Evolutionary conservation across 2,329 filamentous ascomycete genomes (phyloP).

Genomic region (Ophiognomonia clavigignenti-juglandacearum): DNA sequence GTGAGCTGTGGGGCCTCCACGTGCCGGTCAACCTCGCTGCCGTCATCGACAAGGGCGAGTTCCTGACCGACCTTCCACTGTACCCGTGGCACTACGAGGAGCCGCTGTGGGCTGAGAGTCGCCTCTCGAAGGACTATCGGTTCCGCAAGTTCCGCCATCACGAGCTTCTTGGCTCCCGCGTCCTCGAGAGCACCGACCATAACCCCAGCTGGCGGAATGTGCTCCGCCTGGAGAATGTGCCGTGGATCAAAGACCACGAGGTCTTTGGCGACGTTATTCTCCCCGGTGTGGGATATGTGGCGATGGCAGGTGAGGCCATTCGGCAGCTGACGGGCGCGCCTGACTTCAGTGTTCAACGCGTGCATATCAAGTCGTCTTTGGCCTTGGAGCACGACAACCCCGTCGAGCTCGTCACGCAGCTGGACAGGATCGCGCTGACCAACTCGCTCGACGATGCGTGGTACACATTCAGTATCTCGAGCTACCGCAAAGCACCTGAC

Average conservation of each 20-base stretch:
- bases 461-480: not conserved
- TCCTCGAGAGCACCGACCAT: conserved; percentile 21
- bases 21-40: not conserved
- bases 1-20: not conserved
- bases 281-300: not conserved
- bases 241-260: not conserved
- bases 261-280: not conserved
- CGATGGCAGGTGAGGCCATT: not conserved
- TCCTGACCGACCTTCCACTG: conserved; percentile 2
- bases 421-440: not conserved
- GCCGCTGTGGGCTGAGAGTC: conserved; percentile 23
- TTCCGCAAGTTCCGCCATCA: conserved; percentile 20
- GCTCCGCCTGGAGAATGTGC: conserved; percentile 14
- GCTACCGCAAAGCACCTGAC: too few relatives aligned
- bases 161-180: conserved; percentile 17
- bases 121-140: conserved; percentile 25
- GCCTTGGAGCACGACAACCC: not conserved
- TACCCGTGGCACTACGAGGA: conserved; percentile 12
- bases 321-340: not conserved
- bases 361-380: not conserved
- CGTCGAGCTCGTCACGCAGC: not conserved
- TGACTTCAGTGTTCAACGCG: not conserved
- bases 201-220: conserved; percentile 30
- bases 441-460: not conserved
- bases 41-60: too few relatives aligned